Percentiles rank a stretch among this genome's conserved stretches.
These are phyloP conservation scores for Abelmoschus esculentus DNA, from an alignment of 345 rosid genomes.

Conservation along the genomic window DNA sequence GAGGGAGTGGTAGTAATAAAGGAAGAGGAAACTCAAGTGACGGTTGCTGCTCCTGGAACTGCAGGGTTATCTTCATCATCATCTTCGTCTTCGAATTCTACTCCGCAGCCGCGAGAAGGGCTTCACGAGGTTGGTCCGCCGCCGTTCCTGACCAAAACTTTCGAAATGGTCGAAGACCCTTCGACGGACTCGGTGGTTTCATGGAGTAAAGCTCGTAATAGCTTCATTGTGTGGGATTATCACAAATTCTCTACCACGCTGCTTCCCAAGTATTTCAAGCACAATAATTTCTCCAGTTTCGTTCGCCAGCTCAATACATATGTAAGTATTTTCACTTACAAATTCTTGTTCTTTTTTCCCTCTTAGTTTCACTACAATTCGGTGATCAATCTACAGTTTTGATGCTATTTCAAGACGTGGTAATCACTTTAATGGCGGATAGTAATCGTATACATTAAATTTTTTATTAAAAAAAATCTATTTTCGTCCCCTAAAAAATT, in stretches of 20 bases:
- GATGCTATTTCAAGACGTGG: background rate
- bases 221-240: conserved; percentile 66
- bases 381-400: background rate
- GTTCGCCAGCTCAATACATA: conserved; percentile 76
- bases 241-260: conserved; percentile 40
- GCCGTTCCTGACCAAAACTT: conserved; percentile 65
- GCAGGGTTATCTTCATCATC: conserved; percentile 10
- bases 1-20: conserved; percentile 28
- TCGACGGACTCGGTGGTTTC: conserved; percentile 54
- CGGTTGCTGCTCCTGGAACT: background rate
- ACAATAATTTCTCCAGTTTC: conserved; percentile 67
- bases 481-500: no score
- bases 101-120: conserved; percentile 71
- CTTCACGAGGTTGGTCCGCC: conserved; percentile 70
- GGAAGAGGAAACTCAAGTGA: conserved; percentile 43
- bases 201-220: conserved; percentile 39
- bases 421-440: background rate
- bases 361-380: background rate
- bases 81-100: conserved; percentile 24
- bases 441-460: no score
- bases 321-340: conserved; percentile 27
- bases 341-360: background rate
- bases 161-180: conserved; percentile 63
- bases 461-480: no score
- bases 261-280: conserved; percentile 67